Conservation (phyloP, 495 filamentous ascomycete genomes). For the Penicillium waksmanii region DNA sequence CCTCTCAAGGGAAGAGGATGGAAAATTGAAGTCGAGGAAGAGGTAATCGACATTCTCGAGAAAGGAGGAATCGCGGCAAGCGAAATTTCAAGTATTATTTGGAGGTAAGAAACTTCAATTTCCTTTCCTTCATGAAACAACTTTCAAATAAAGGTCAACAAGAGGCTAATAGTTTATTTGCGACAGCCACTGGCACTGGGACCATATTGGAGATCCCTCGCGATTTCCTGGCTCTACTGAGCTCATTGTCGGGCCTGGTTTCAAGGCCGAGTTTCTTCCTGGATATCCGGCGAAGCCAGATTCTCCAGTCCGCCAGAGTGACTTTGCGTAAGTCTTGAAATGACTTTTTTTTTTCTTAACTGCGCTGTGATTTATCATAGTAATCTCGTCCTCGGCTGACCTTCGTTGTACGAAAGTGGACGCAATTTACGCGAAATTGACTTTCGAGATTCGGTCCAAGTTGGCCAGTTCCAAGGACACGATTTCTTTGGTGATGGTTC, state of each 20-base stretch:
- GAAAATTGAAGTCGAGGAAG: constrained; percentile 44
- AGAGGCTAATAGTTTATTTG: not conserved
- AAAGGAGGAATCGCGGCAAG: constrained; percentile 47
- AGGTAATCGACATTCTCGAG: constrained; percentile 54
- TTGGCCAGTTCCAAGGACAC: constrained; percentile 45
- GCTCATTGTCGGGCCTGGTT: constrained; percentile 61
- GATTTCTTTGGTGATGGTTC: constrained; percentile 57
- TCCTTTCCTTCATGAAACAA: not conserved
- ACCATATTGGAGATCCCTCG: constrained; percentile 61
- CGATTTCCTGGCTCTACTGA: constrained; percentile 53
- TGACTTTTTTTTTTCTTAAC: not conserved
- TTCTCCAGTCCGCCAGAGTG: not conserved
- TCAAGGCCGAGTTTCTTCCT: constrained; percentile 49
- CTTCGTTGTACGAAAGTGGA: constrained; percentile 5
- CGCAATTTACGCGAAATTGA: constrained; percentile 45
- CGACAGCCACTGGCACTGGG: constrained; percentile 48
- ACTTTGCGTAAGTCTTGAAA: not conserved
- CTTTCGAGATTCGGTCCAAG: constrained; percentile 21
- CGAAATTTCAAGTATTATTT: constrained; percentile 60
- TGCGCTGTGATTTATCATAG: not conserved
- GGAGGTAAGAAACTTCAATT: constrained; percentile 32
- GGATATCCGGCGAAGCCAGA: constrained; percentile 54
- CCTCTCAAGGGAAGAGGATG: constrained; percentile 24
- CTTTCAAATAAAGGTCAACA: not conserved
- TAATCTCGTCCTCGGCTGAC: constrained; percentile 18